Conservation (phyloP, 805 yeast genomes). For the Candida patagonica region DNA sequence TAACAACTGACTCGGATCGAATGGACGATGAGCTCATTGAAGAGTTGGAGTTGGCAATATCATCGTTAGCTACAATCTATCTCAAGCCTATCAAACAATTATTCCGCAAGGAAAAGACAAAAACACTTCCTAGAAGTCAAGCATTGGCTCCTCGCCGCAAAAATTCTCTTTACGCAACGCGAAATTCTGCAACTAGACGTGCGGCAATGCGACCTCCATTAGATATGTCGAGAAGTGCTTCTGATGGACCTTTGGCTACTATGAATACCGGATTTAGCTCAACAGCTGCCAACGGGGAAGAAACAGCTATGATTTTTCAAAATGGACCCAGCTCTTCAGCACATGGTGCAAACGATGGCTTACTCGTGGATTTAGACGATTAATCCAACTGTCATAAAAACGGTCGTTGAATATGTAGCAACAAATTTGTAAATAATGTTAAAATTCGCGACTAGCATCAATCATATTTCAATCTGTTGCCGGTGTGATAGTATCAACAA, state of each 20-base stretch:
- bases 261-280: neutral
- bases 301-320: neutral
- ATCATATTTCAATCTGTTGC: constrained; percentile 1
- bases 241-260: constrained; percentile 1
- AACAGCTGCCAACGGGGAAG: neutral
- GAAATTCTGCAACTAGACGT: neutral
- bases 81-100: constrained; percentile 76
- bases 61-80: constrained; percentile 74
- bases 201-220: neutral
- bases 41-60: constrained; percentile 74
- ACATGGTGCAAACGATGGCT: constrained; percentile 2
- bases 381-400: neutral
- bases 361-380: constrained; percentile 7
- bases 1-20: constrained; percentile 57
- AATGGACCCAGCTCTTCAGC: no score
- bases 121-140: constrained; percentile 40
- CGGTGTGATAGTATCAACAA: neutral
- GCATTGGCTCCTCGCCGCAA: constrained; percentile 30
- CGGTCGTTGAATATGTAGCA: neutral
- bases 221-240: neutral
- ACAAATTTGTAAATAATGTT: neutral
- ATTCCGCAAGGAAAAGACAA: constrained; percentile 54
- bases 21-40: constrained; percentile 64
- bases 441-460: neutral
- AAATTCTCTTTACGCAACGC: neutral